phyloP scores from a whole-genome alignment of 345 rosid genomes.

The Gossypium stocksii region DNA sequence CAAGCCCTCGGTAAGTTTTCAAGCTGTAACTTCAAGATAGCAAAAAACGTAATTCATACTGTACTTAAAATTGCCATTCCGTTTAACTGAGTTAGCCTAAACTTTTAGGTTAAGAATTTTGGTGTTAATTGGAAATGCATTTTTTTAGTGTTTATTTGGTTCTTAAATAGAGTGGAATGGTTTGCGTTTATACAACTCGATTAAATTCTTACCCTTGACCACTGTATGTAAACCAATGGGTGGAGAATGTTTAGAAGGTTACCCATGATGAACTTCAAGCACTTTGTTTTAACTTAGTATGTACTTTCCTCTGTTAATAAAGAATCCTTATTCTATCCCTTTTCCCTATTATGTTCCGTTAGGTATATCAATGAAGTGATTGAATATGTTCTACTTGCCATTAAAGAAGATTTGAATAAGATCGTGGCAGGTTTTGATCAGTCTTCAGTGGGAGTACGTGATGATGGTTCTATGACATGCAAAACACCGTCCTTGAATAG shows the following conservation, averaged over 20 bases:
- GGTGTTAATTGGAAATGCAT: not conserved
- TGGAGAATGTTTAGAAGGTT: constrained; percentile 3
- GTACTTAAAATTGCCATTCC: not conserved
- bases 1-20: constrained; percentile 72
- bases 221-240: not conserved
- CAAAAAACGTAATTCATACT: not conserved
- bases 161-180: not conserved
- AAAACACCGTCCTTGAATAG: constrained; percentile 29
- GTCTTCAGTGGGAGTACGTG: constrained; percentile 32
- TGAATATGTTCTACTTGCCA: constrained; percentile 55
- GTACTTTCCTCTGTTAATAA: not conserved
- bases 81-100: not conserved
- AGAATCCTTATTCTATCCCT: not conserved
- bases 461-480: constrained; percentile 26
- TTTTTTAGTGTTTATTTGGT: not conserved
- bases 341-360: not conserved
- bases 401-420: constrained; percentile 40
- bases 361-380: constrained; percentile 91
- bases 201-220: not conserved
- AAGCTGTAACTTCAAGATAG: not conserved
- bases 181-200: not conserved
- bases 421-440: constrained; percentile 41
- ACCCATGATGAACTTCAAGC: not conserved
- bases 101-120: not conserved
- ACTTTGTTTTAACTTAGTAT: not conserved